Base-by-base conservation (phyloP, 495 filamentous ascomycete genomes). In the Penicillium bovifimosum region DNA sequence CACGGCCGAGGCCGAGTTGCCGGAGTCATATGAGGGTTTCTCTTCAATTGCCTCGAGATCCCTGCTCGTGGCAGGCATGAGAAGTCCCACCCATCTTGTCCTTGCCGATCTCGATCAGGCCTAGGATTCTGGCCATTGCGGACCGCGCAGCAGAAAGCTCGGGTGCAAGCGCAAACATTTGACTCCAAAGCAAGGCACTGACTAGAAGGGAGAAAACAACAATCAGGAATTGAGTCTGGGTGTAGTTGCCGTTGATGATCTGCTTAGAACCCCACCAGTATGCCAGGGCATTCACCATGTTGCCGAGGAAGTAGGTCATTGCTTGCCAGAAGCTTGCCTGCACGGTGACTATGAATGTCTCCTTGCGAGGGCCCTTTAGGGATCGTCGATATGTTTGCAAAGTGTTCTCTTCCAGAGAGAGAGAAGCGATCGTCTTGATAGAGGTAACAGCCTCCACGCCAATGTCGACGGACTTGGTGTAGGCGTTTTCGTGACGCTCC, bases 191-290 rank as follows among this genome's bases (percentile, higher is more conserved):
- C 55, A 83, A 78, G 0, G 80, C 82, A 32, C 75, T 80, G 53
- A 77, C 77, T 9, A 78, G 66, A 0, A 79, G 66, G 2, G 81
- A 77, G 2, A 81, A 74, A 1, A 84, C 65, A 1, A 85, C 80
- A 53, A 83, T 84, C 53, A 85, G 77, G 63, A 86, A 86, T 47
- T 85, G 73, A 1, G 75, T 70, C 9, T 73, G 73, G 0, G 73
- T 75, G 47, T 83, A 85, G 39, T 72, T 60, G 13, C 82, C 81
- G 28, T 67, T 64, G 31, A 77, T 67, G 27, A 86, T 78, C 35
- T 80, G 76, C 39, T 75, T 77, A 3, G 80, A 71, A 14, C 83
- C 83, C 75, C 83, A 86, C 78, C 81, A 85, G 62, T 84, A 86
- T 2, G 82, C 82, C 17, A 86, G 62, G 0, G 82, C 82, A 54